phyloP scores from a whole-genome alignment of 2,329 filamentous ascomycete genomes.

The Xylariaceae sp. region DNA sequence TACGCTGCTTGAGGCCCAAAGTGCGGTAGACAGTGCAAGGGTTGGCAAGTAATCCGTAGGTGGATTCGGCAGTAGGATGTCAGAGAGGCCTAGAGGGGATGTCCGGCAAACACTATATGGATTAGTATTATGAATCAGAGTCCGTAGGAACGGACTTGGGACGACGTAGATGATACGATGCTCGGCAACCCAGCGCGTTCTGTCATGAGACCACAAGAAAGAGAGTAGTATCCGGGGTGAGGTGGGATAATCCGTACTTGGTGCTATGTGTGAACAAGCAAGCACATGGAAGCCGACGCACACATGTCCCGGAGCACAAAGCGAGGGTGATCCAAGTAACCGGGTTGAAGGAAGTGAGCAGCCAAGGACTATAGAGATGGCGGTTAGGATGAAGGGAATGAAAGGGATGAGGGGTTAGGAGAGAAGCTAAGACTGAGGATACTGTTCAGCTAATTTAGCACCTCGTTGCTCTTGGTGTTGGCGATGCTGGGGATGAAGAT shows the following conservation, averaged over 20 bases:
- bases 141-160: not conserved
- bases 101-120: slow-evolving; percentile 7
- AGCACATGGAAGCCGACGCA: slow-evolving; percentile 8
- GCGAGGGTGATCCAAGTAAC: not conserved
- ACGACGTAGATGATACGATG: not conserved
- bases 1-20: not conserved
- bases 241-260: not conserved
- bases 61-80: not conserved
- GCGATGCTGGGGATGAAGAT: not conserved
- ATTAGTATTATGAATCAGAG: slow-evolving; percentile 13
- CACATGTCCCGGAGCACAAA: not conserved
- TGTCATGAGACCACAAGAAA: slow-evolving; percentile 6
- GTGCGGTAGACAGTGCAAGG: not conserved
- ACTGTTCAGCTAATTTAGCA: not conserved
- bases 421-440: not conserved
- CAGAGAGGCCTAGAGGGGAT: not conserved
- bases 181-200: slow-evolving; percentile 4
- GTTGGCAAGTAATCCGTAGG: slow-evolving; percentile 6
- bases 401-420: not conserved
- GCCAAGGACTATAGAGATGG: not conserved
- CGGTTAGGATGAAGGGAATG: not conserved
- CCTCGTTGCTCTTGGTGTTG: not conserved
- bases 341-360: not conserved
- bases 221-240: slow-evolving; percentile 1
- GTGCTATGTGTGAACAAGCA: slow-evolving; percentile 10